Conservation (phyloP, 2,329 filamentous ascomycete species). For the Claviceps sp. region DNA sequence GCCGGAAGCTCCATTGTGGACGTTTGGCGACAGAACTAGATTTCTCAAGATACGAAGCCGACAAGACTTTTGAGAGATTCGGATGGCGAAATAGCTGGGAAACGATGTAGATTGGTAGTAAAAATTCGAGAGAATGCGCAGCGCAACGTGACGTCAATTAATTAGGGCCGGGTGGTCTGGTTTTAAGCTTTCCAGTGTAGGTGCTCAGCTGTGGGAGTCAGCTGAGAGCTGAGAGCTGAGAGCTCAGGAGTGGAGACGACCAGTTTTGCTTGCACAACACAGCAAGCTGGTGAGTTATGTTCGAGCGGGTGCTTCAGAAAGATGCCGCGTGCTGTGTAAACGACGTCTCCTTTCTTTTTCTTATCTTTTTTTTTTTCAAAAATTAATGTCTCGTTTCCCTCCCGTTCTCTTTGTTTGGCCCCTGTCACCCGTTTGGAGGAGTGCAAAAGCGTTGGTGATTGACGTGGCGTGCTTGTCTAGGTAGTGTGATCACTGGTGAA, state of each 20-base stretch:
- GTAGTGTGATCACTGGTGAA: not conserved
- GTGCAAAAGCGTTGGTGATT: not conserved
- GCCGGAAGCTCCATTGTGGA: constrained; percentile 6
- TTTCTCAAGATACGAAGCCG: not conserved
- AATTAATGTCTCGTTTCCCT: no score
- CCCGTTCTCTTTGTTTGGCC: not conserved
- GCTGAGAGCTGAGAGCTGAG: no score
- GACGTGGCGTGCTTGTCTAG: not conserved
- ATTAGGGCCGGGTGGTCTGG: not conserved
- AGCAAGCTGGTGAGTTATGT: not conserved
- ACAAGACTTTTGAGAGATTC: not conserved
- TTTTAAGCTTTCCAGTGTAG: not conserved
- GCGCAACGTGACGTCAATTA: not conserved
- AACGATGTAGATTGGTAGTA: not conserved
- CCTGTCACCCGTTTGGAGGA: not conserved
- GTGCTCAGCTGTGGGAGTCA: not conserved
- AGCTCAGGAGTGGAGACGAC: not conserved
- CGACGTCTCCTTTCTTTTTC: not conserved
- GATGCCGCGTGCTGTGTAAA: no score
- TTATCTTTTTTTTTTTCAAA: not conserved
- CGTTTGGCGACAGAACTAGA: not conserved
- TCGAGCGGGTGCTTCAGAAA: not conserved
- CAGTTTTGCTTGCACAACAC: not conserved
- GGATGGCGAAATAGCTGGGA: not conserved
- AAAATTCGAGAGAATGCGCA: not conserved